Evolutionary conservation across 257 asterid species (phyloP).

Genomic region (Knoxia roxburghii): DNA sequence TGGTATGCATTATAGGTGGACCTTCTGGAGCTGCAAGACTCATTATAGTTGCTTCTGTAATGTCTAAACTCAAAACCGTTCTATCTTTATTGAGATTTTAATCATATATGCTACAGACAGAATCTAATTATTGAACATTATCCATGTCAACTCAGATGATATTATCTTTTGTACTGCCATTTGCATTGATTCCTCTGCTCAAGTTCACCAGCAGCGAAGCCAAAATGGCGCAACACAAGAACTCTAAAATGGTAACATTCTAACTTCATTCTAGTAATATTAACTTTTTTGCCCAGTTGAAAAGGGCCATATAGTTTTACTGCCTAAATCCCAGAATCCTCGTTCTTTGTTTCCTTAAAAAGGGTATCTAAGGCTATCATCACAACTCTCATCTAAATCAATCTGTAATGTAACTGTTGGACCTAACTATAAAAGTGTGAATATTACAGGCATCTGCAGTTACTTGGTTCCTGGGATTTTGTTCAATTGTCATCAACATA

Average conservation of each 20-base stretch:
- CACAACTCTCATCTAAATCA: not conserved
- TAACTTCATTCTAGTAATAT: not conserved
- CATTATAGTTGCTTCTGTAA: conserved; percentile 61
- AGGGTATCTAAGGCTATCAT: too few species aligned
- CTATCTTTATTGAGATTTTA: not conserved
- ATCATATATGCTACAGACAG: not conserved
- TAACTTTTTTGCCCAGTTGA: too few species aligned
- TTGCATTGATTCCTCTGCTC: conserved; percentile 86
- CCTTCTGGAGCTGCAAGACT: conserved; percentile 78
- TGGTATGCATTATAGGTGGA: conserved; percentile 71
- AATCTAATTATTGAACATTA: not conserved
- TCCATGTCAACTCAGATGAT: conserved; percentile 55
- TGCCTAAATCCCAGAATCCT: too few species aligned
- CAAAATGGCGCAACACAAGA: conserved; percentile 72
- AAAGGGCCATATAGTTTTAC: not conserved
- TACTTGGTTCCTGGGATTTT: conserved; percentile 16
- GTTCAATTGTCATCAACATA: conserved; percentile 15
- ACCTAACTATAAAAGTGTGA: not conserved
- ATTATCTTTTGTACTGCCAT: conserved; percentile 87
- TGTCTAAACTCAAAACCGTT: not conserved
- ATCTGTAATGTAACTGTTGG: not conserved
- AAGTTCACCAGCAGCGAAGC: conserved; percentile 89
- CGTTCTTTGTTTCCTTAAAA: too few species aligned
- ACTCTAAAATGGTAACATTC: conserved; percentile 48
- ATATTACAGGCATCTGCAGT: not conserved